Base-by-base conservation (phyloP, 1,284 basidiomycete species). In the Gomphus bonarii region DNA sequence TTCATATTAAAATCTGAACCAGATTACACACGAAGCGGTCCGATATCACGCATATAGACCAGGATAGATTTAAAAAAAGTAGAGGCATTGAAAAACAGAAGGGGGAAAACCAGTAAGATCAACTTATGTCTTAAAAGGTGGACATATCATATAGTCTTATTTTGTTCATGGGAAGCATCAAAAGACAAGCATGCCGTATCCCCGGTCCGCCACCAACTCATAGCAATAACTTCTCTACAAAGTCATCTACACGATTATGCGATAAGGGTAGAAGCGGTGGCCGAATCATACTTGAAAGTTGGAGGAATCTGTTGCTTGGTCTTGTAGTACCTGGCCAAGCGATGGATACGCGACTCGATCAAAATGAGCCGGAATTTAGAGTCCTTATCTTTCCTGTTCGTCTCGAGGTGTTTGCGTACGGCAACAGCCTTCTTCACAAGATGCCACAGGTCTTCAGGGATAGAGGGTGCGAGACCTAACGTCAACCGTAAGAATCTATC, bases 371-470 rank as follows among this genome's bases (percentile, higher is more conserved):
- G 88, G 84, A 97, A 98, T 80, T 97, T 97, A 76, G 91, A 93
- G 75, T 88, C 93, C 81, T 91, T 94, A 83, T 97, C 95, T 75
- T 95, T 97, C 72, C 95, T 88, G 91, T 97, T 98, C 68, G 84
- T 82, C 77, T 97, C 93, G 67, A 99, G 85, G 78, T 98, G 95
- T 84, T 98, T 98, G 77, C 95, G 93, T 70, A 99, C 92, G 65
- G 91, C 82, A 71, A 98, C 95, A 72, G 95, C 95, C 86, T 98
- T 98, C 88, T 98, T 98, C 83, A 98, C 89, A 73, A 97, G 87
- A 84, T 94, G 88, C 89, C 93, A 97, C 61, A 98, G 88, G 83
- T 98, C 95, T 85, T 99, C 95, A 67, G 95, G 95, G 78, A 98
- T 93, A 76, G 87, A 82, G 69, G 95, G 95, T 72, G 88, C 95